phyloP scores from a whole-genome alignment of 495 filamentous ascomycete species.

The Cenococcum geophilum region DNA sequence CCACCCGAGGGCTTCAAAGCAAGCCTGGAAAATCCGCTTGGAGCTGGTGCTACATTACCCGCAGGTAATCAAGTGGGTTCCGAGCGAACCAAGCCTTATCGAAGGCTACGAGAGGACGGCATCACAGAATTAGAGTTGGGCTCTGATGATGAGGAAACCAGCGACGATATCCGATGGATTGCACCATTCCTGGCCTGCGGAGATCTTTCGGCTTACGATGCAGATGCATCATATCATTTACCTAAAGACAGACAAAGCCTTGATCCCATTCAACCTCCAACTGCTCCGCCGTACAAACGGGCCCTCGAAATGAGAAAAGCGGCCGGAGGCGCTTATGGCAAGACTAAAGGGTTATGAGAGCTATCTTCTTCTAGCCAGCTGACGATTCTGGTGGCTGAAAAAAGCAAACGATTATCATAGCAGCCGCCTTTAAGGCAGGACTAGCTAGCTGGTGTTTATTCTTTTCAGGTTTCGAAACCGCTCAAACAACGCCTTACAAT shows the following conservation, averaged over 20 bases:
- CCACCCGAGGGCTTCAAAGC: slow-evolving; percentile 53
- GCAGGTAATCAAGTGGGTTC: slow-evolving; percentile 7
- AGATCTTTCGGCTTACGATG: slow-evolving; percentile 88
- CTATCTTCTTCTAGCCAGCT: too few relatives aligned
- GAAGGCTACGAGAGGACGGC: slow-evolving; percentile 42
- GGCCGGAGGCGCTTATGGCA: slow-evolving; percentile 74
- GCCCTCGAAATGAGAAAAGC: slow-evolving; percentile 79
- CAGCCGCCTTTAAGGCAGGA: too few relatives aligned
- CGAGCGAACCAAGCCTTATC: slow-evolving; percentile 37
- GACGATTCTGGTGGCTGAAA: too few relatives aligned
- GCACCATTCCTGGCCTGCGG: slow-evolving; percentile 93
- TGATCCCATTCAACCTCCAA: slow-evolving; percentile 93
- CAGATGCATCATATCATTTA: slow-evolving; percentile 85
- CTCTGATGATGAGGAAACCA: slow-evolving; percentile 41
- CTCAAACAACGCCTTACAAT: too few relatives aligned
- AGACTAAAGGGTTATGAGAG: slow-evolving; percentile 48
- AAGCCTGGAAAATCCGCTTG: slow-evolving; percentile 61
- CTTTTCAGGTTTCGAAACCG: too few relatives aligned
- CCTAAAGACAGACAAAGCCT: slow-evolving; percentile 71
- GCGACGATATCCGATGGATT: slow-evolving; percentile 59
- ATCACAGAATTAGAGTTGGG: slow-evolving; percentile 55
- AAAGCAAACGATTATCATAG: too few relatives aligned
- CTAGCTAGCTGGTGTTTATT: too few relatives aligned
- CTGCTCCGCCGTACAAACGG: slow-evolving; percentile 86
- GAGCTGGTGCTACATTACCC: slow-evolving; percentile 48